phyloP scores from a whole-genome alignment of 2,329 filamentous ascomycete genomes.

The Pyrenophora graminea region DNA sequence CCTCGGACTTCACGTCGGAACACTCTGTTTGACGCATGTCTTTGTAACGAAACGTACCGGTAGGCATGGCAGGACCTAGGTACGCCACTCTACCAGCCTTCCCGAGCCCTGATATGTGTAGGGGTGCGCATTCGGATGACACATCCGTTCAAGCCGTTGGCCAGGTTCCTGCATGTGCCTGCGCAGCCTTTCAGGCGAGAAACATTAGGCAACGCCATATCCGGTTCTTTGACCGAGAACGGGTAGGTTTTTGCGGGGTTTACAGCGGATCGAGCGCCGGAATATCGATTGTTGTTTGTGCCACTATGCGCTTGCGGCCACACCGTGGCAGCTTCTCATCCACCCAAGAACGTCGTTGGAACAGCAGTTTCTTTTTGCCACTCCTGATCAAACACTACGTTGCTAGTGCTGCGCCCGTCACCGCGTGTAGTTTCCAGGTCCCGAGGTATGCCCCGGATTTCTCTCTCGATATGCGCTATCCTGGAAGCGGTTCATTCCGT shows the following conservation, averaged over 20 bases:
- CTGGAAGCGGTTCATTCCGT: constrained; percentile 26
- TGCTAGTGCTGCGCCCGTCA: constrained; percentile 9
- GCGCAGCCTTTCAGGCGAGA: constrained; percentile 8
- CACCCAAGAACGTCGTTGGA: background rate
- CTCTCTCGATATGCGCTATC: constrained; percentile 14
- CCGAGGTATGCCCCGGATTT: constrained; percentile 29
- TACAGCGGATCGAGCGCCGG: constrained; percentile 5
- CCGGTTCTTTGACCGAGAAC: constrained; percentile 29
- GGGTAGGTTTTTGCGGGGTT: constrained; percentile 27
- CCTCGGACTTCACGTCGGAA: too few species aligned
- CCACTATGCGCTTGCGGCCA: constrained; percentile 2
- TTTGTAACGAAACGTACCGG: constrained; percentile 2
- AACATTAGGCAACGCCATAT: constrained; percentile 8
- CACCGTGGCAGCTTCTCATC: background rate
- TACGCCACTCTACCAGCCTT: constrained; percentile 1
- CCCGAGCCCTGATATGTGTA: constrained; percentile 6
- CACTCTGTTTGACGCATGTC: too few species aligned
- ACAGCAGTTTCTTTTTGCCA: background rate
- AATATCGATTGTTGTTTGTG: constrained; percentile 11
- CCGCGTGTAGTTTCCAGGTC: constrained; percentile 9
- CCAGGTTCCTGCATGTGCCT: constrained; percentile 19
- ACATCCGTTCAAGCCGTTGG: constrained; percentile 18
- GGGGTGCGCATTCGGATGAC: constrained; percentile 18
- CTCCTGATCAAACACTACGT: background rate
- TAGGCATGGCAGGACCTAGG: constrained; percentile 8